phyloP scores from a whole-genome alignment of 495 filamentous ascomycete genomes.

The Friedmanniomyces endolithicus region DNA sequence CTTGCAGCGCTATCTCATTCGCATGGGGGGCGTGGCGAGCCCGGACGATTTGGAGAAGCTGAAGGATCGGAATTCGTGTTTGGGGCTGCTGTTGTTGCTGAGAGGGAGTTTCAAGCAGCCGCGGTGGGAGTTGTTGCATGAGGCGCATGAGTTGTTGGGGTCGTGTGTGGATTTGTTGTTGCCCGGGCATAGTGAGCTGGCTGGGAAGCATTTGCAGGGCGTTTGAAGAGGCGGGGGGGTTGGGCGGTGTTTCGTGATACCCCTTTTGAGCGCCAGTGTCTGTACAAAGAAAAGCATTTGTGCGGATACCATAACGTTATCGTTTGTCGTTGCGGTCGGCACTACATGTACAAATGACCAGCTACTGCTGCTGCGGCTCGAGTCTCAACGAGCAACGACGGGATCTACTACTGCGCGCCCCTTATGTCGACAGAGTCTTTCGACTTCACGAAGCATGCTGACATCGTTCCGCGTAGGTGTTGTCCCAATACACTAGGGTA shows the following conservation, averaged over 20 bases:
- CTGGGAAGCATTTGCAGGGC: constrained; percentile 4
- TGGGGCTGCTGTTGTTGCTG: constrained; percentile 71
- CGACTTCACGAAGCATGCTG: too few species aligned
- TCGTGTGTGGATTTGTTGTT: constrained; percentile 63
- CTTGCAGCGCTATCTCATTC: constrained; percentile 66
- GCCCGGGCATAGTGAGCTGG: constrained; percentile 7
- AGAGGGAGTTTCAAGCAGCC: constrained; percentile 69
- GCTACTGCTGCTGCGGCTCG: too few species aligned
- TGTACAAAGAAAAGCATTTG: constrained; percentile 1
- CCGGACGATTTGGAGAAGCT: constrained; percentile 71
- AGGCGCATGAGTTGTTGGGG: constrained; percentile 65
- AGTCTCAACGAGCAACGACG: too few species aligned
- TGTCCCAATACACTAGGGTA: too few species aligned
- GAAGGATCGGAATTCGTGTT: constrained; percentile 66
- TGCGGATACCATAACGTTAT: neutral
- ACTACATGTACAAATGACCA: too few species aligned
- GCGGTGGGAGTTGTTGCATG: constrained; percentile 82
- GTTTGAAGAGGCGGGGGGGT: neutral
- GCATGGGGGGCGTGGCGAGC: constrained; percentile 59
- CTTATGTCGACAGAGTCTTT: too few species aligned
- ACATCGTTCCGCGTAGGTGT: too few species aligned
- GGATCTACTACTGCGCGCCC: too few species aligned
- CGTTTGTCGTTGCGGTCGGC: neutral
- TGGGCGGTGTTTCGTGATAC: constrained; percentile 14
- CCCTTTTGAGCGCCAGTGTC: neutral